phyloP scores from a whole-genome alignment of 345 rosid genomes.

The Aquilaria malaccensis region DNA sequence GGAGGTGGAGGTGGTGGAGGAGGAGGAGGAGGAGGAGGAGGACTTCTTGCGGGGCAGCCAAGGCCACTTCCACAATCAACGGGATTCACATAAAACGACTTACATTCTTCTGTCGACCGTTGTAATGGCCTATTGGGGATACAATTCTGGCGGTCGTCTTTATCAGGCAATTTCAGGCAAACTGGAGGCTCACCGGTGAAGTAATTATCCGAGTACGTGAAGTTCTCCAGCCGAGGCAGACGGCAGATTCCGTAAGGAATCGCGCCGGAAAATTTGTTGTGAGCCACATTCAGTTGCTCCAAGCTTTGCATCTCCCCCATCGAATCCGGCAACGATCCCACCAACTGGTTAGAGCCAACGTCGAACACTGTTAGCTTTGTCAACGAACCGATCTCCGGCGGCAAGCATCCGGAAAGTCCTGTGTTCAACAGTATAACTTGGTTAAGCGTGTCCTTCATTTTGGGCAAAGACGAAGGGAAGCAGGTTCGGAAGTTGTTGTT shows the following conservation, averaged over 20 bases:
- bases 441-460: constrained; percentile 51
- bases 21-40: constrained; percentile 12
- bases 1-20: constrained; percentile 16
- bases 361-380: constrained; percentile 63
- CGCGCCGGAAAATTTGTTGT: constrained; percentile 52
- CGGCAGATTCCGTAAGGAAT: constrained; percentile 60
- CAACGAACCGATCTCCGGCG: constrained; percentile 44
- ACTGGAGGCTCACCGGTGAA: constrained; percentile 48
- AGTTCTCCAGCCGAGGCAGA: constrained; percentile 64
- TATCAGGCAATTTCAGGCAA: constrained; percentile 42
- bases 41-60: constrained; percentile 33
- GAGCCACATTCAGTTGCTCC: constrained; percentile 72
- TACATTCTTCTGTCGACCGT: constrained; percentile 52
- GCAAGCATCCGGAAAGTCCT: constrained; percentile 63
- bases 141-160: constrained; percentile 63
- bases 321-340: constrained; percentile 58
- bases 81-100: constrained; percentile 43
- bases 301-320: constrained; percentile 64
- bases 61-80: constrained; percentile 46
- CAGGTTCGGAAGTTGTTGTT: constrained; percentile 61
- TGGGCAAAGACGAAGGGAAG: constrained; percentile 45
- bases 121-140: constrained; percentile 53
- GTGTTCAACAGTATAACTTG: constrained; percentile 47
- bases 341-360: constrained; percentile 55
- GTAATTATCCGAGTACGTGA: constrained; percentile 64